phyloP scores from a whole-genome alignment of 75 land plant species.

The Cunninghamia lanceolata region DNA sequence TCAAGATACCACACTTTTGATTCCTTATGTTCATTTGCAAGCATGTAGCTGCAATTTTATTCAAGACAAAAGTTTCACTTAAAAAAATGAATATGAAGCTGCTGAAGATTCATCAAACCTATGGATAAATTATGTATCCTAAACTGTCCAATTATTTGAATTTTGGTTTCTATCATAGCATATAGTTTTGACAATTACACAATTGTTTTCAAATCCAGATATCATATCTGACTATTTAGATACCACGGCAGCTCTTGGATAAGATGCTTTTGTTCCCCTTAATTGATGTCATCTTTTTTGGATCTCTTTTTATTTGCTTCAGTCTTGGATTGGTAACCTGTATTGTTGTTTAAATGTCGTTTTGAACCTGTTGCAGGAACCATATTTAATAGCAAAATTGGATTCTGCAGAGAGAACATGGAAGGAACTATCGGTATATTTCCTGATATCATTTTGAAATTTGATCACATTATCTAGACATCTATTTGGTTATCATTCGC shows the following conservation, averaged over 20 bases:
- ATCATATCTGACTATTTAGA: not conserved
- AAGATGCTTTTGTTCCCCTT: not conserved
- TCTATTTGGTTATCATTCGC: not conserved
- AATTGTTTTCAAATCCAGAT: not conserved
- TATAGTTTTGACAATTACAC: not conserved
- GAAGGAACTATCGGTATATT: slow-evolving; percentile 87
- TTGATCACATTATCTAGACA: not conserved
- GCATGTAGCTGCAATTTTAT: not conserved
- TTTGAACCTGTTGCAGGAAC: slow-evolving; percentile 56
- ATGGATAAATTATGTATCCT: not conserved
- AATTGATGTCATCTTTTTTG: not conserved
- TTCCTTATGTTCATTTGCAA: not conserved
- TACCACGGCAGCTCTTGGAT: not conserved
- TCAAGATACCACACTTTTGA: not conserved
- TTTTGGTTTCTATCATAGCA: not conserved
- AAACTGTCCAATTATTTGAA: not conserved
- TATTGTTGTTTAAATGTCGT: not conserved
- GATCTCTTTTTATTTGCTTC: not conserved
- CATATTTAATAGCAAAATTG: slow-evolving; percentile 84
- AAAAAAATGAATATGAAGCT: not conserved
- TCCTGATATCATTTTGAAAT: not conserved
- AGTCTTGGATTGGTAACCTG: not conserved
- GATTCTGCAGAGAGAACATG: slow-evolving; percentile 96
- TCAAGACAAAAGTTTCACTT: not conserved
- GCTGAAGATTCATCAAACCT: not conserved